These are phyloP conservation scores for Peronospora farinosa DNA, from an alignment of 352 stramenopile species.

Conservation along the genomic window DNA sequence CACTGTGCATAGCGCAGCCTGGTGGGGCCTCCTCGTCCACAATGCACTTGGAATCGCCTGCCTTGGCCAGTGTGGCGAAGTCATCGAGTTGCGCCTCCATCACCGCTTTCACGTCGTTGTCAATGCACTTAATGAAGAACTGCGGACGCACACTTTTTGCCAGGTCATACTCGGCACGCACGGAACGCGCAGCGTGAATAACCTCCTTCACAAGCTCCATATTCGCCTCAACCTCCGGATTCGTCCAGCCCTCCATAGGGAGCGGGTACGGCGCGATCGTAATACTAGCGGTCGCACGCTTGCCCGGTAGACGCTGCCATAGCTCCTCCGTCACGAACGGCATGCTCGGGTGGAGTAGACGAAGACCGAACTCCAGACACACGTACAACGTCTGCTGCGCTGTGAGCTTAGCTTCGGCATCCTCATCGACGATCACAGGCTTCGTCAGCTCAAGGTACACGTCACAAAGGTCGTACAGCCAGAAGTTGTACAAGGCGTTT, in stretches of 20 bases:
- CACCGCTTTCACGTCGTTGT: conserved; percentile 63
- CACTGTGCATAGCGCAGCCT: conserved; percentile 88
- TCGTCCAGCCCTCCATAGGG: conserved; percentile 71
- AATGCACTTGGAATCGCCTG: conserved; percentile 86
- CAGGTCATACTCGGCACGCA: conserved; percentile 84
- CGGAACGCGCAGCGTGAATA: conserved; percentile 93
- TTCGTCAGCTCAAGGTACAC: conserved; percentile 99
- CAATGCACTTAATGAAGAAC: conserved; percentile 88
- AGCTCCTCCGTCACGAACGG: conserved; percentile 96
- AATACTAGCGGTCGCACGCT: conserved; percentile 62
- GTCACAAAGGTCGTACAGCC: conserved; percentile 98
- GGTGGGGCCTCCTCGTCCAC: conserved; percentile 74
- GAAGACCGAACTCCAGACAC: conserved; percentile 76
- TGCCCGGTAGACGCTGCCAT: conserved; percentile 80
- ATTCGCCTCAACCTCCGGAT: conserved; percentile 83
- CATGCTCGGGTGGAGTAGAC: conserved; percentile 97
- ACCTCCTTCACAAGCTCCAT: conserved; percentile 93
- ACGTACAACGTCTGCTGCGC: conserved; percentile 83
- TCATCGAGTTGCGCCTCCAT: conserved; percentile 87
- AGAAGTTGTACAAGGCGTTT: conserved; percentile 94
- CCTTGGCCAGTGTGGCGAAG: conserved; percentile 93
- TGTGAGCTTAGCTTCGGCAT: conserved; percentile 62
- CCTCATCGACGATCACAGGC: conserved; percentile 88
- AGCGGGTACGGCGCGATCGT: conserved; percentile 78
- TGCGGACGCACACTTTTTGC: conserved; percentile 71